Percentiles rank a stretch among this genome's conserved stretches.
These are phyloP conservation scores for Novakomyces olei DNA, from an alignment of 805 yeast species.

Conservation along the genomic window DNA sequence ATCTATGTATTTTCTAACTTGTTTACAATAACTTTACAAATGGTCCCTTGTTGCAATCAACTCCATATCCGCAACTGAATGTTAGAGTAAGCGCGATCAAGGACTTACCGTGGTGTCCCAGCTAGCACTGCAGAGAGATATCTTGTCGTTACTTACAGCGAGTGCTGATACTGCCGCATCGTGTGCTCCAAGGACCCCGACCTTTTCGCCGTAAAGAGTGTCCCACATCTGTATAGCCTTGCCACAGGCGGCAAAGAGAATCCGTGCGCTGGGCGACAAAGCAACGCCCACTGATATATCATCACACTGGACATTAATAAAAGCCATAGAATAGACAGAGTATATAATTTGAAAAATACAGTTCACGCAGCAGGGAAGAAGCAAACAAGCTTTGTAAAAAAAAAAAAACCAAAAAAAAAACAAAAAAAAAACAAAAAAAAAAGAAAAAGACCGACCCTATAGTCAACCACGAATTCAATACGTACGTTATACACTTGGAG, in stretches of 20 bases:
- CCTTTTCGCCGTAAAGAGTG: slow-evolving; percentile 35
- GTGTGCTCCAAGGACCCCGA: slow-evolving; percentile 49
- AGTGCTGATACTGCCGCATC: slow-evolving; percentile 39
- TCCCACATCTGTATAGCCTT: slow-evolving; percentile 57
- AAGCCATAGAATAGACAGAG: not conserved
- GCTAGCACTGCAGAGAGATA: slow-evolving; percentile 54
- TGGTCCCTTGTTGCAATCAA: no score
- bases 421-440: no score
- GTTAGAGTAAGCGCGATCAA: no score
- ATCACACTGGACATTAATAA: no score
- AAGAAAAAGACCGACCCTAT: no score
- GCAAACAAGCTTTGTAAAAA: no score
- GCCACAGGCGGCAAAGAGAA: not conserved
- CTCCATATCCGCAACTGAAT: no score
- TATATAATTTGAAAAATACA: slow-evolving; percentile 2
- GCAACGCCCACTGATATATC: not conserved
- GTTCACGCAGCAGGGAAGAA: no score
- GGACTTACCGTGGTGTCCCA: no score
- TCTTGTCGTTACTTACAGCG: slow-evolving; percentile 47
- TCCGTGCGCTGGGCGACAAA: slow-evolving; percentile 2
- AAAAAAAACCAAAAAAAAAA: no score
- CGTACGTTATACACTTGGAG: not conserved
- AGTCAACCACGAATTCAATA: slow-evolving; percentile 7
- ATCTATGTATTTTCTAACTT: no score
- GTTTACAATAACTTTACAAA: no score